Conservation (phyloP, 2,329 filamentous ascomycete genomes). For the Aureobasidium leucospermi region DNA sequence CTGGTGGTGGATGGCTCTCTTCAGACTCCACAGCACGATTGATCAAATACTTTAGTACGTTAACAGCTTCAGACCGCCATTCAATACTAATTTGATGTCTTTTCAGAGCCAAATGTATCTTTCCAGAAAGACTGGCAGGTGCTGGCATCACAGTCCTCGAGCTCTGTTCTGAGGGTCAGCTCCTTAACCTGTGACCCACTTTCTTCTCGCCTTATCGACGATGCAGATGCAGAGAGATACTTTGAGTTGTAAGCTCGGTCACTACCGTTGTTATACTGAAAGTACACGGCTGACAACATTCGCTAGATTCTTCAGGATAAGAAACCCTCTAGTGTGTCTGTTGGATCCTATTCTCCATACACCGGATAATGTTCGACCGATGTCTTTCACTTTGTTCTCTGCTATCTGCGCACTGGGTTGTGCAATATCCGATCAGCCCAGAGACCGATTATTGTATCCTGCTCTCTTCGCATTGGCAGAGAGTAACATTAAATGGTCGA, state of each 20-base stretch:
- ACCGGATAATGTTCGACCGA: background rate
- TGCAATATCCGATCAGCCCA: background rate
- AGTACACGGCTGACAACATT: background rate
- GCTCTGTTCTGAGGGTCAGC: background rate
- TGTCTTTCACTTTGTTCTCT: constrained; percentile 3
- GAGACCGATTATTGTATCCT: background rate
- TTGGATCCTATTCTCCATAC: background rate
- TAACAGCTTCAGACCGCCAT: no score
- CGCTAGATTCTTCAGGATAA: background rate
- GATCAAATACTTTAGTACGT: constrained; percentile 5
- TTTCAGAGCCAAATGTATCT: background rate
- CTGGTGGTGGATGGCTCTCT: background rate
- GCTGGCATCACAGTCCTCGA: background rate
- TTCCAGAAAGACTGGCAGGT: constrained; percentile 2
- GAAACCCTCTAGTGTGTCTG: background rate
- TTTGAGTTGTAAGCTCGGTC: background rate
- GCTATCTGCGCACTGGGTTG: constrained; percentile 2
- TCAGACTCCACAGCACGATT: background rate
- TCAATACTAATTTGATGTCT: background rate
- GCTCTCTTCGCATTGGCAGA: background rate
- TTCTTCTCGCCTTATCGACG: background rate
- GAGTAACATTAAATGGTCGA: constrained; percentile 6
- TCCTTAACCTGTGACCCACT: constrained; percentile 1
- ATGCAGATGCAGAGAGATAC: background rate
- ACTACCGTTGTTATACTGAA: no score